Percentiles rank a stretch among this genome's conserved stretches.
Evolutionary conservation across 805 yeast species (phyloP).

Genomic region (Ogataea naganishii): DNA sequence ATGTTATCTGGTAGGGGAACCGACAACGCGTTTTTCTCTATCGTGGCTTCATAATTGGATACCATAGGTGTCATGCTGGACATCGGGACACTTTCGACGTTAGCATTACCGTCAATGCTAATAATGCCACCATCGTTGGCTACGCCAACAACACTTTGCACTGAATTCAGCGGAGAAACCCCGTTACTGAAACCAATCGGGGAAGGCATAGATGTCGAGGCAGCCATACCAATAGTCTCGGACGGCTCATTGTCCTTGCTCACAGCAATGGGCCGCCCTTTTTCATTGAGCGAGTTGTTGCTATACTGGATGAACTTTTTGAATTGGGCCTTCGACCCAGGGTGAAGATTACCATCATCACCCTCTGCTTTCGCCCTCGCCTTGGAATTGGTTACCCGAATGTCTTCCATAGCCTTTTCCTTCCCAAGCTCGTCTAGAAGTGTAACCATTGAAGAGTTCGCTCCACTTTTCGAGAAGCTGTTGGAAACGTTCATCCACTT

Average conservation of each 20-base stretch:
- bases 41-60: no score
- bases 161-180: slow-evolving; percentile 8
- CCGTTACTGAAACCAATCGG: slow-evolving; percentile 21
- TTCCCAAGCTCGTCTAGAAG: slow-evolving; percentile 45
- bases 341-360: slow-evolving; percentile 18
- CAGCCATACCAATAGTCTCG: no score
- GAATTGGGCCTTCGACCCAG: slow-evolving; percentile 20
- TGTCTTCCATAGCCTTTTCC: slow-evolving; percentile 33
- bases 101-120: no score
- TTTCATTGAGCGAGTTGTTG: slow-evolving; percentile 7
- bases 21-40: no score
- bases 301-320: slow-evolving; percentile 19
- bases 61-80: no score
- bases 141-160: no score
- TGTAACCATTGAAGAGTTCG: slow-evolving; percentile 45
- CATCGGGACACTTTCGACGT: no score
- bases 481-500: slow-evolving; percentile 31
- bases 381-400: slow-evolving; percentile 16
- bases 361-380: slow-evolving; percentile 8
- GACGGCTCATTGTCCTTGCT: no score
- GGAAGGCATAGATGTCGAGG: slow-evolving; percentile 16
- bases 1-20: no score
- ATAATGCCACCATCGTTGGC: no score
- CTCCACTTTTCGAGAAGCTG: slow-evolving; percentile 30
- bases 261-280: no score